These are phyloP conservation scores for Cyclostephanos tholiformis DNA, from an alignment of 108 stramenopile species.

Conservation along the genomic window DNA sequence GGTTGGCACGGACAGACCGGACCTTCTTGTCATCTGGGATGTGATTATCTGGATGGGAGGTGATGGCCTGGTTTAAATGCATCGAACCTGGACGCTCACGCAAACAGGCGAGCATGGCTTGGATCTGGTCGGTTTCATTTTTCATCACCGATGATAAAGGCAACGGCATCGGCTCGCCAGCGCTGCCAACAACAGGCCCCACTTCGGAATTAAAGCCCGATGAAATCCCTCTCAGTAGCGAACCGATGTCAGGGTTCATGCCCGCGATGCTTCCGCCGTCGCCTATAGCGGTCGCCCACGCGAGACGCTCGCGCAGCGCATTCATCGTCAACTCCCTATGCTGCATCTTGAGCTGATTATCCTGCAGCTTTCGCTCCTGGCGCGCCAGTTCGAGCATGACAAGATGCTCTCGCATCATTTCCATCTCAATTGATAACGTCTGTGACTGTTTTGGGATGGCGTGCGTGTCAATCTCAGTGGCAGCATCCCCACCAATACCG, in stretches of 20 bases:
- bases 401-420: slow-evolving; percentile 8
- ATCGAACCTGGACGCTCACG: background rate
- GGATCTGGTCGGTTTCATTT: background rate
- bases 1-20: background rate
- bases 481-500: background rate
- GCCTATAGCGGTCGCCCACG: background rate
- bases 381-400: background rate
- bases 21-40: background rate
- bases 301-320: slow-evolving; percentile 4
- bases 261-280: background rate
- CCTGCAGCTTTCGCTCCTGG: slow-evolving; percentile 1
- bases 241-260: background rate
- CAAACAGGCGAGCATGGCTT: background rate
- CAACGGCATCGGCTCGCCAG: background rate
- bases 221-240: background rate
- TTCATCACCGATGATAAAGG: background rate
- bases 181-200: background rate
- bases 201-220: background rate
- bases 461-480: background rate
- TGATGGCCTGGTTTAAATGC: background rate
- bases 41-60: background rate
- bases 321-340: background rate
- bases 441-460: background rate
- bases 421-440: background rate
- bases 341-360: background rate